phyloP scores from a whole-genome alignment of 192 early-diverging fungal species.

The Cladochytrium replicatum region DNA sequence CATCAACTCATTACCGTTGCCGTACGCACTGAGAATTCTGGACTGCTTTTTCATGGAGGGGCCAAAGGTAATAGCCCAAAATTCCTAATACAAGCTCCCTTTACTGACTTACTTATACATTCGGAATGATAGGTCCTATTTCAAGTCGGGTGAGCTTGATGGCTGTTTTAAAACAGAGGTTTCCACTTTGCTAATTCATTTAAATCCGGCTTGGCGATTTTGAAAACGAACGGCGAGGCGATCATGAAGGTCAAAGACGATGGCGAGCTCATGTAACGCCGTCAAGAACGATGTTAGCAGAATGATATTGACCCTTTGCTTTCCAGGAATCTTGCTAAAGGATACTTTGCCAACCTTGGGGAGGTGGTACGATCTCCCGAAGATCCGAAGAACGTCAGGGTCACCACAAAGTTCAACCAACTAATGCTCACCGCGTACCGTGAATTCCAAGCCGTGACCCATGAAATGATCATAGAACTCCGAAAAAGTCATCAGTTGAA shows the following conservation, averaged over 20 bases:
- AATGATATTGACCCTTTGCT: too few relatives aligned
- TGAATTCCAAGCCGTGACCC: conserved; percentile 77
- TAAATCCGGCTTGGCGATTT: conserved; percentile 56
- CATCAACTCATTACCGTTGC: conserved; percentile 91
- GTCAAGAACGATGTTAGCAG: too few relatives aligned
- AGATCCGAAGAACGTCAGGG: conserved; percentile 13
- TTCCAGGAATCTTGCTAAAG: conserved; percentile 75
- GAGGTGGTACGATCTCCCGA: conserved; percentile 42
- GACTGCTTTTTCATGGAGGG: conserved; percentile 99
- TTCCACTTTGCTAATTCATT: too few relatives aligned
- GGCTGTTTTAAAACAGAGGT: too few relatives aligned
- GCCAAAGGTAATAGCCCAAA: conserved; percentile 49
- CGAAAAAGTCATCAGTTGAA: conserved; percentile 78
- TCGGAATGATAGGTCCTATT: conserved; percentile 75
- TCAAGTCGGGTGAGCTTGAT: conserved; percentile 76
- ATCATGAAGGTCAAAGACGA: conserved; percentile 46
- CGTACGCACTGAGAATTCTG: conserved; percentile 77
- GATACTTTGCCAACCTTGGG: conserved; percentile 74
- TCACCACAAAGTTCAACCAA: conserved; percentile 69
- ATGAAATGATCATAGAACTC: conserved; percentile 63
- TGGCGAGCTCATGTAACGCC: conserved; percentile 43
- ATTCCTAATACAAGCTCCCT: too few relatives aligned
- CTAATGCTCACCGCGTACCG: conserved; percentile 81
- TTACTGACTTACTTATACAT: too few relatives aligned
- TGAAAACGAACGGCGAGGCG: conserved; percentile 79